These are phyloP conservation scores for Mortierella alpina DNA, from an alignment of 192 early-diverging fungal species.

Conservation along the genomic window DNA sequence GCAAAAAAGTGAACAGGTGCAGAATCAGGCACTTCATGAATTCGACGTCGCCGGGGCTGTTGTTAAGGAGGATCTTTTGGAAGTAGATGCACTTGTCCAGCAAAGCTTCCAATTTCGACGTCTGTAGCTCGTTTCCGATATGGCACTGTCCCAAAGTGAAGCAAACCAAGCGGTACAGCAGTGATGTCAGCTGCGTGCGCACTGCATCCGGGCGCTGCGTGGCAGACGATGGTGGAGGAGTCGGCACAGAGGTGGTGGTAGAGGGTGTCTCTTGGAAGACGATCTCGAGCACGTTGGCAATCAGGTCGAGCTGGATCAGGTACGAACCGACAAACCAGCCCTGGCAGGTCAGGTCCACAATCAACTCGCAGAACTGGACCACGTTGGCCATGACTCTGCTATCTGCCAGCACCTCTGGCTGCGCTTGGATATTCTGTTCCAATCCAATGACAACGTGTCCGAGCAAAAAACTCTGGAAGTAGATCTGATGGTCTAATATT, in stretches of 20 bases:
- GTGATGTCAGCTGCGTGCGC: conserved; percentile 30
- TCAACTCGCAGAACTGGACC: conserved; percentile 45
- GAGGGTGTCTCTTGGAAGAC: conserved; percentile 47
- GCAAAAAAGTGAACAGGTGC: conserved; percentile 68
- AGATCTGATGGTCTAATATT: conserved; percentile 48
- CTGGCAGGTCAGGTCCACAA: conserved; percentile 48
- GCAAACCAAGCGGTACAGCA: conserved; percentile 66
- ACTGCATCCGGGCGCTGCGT: conserved; percentile 52
- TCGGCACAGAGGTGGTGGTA: background rate
- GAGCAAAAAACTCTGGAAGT: conserved; percentile 45
- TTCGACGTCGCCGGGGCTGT: conserved; percentile 67
- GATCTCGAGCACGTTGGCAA: conserved; percentile 66
- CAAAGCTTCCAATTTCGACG: conserved; percentile 48
- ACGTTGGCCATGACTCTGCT: conserved; percentile 49
- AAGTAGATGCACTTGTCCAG: conserved; percentile 69
- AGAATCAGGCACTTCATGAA: conserved; percentile 71
- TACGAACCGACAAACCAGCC: conserved; percentile 47
- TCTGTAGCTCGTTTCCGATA: conserved; percentile 54
- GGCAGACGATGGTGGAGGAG: conserved; percentile 30
- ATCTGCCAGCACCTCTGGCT: conserved; percentile 35
- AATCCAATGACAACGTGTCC: conserved; percentile 48
- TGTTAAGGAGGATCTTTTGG: conserved; percentile 70
- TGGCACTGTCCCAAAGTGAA: conserved; percentile 59
- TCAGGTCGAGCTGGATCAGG: conserved; percentile 53
- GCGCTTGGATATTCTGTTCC: conserved; percentile 48